These are phyloP conservation scores for Neurospora terricola DNA, from an alignment of 495 filamentous ascomycete genomes.

Conservation along the genomic window DNA sequence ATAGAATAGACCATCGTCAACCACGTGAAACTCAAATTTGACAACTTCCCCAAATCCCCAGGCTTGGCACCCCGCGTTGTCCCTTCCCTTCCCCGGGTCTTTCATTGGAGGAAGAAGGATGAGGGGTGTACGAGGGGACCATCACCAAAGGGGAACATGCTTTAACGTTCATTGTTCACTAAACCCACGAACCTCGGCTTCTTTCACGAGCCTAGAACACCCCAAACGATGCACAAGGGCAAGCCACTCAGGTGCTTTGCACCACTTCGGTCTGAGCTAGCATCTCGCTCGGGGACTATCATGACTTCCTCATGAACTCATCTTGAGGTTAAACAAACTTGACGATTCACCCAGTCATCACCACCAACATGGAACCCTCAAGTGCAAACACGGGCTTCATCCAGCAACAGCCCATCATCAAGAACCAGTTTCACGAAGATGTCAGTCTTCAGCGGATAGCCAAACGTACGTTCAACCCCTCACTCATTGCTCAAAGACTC, in stretches of 20 bases:
- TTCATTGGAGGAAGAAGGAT: neutral
- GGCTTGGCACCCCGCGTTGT: neutral
- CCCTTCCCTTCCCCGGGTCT: neutral
- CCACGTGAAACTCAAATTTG: neutral
- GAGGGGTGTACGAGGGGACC: neutral
- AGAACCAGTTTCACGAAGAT: slow-evolving; percentile 42
- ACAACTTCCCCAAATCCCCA: neutral
- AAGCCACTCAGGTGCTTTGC: neutral
- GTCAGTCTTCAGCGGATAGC: slow-evolving; percentile 31
- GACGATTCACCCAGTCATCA: neutral
- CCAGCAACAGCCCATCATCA: slow-evolving; percentile 32
- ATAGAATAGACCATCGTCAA: neutral
- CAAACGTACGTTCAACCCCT: slow-evolving; percentile 20
- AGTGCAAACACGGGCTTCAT: slow-evolving; percentile 41
- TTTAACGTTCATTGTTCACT: neutral
- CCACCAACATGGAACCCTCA: slow-evolving; percentile 28
- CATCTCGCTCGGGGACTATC: neutral
- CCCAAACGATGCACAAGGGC: neutral
- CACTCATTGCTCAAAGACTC: neutral
- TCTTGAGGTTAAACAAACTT: neutral
- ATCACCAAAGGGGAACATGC: neutral
- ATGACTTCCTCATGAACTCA: neutral
- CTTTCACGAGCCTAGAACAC: neutral
- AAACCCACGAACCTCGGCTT: neutral
- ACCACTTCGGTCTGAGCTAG: neutral